Evolutionary conservation across 495 filamentous ascomycete genomes (phyloP).

Genomic region (Darksidea phi): DNA sequence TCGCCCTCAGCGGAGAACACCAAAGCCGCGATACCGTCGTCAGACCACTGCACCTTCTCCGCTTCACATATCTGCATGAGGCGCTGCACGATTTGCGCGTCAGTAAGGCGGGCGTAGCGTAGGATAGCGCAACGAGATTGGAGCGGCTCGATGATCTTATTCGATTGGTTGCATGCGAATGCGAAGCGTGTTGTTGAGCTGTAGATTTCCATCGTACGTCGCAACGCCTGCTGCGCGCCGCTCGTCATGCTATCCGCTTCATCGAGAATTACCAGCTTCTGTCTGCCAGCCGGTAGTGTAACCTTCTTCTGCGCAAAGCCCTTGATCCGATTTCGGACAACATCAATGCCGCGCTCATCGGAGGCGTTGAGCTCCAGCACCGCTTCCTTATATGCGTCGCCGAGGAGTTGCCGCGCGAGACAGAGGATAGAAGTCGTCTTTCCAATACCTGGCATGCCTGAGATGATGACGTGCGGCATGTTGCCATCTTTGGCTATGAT

Average conservation of each 20-base stretch:
- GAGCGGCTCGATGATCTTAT: constrained; percentile 98
- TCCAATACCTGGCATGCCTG: constrained; percentile 97
- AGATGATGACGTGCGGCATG: constrained; percentile 99
- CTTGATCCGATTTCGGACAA: constrained; percentile 98
- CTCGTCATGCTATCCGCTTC: constrained; percentile 97
- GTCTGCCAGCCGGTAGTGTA: constrained; percentile 82
- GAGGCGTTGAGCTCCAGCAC: constrained; percentile 94
- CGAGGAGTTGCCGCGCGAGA: constrained; percentile 86
- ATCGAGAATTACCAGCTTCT: constrained; percentile 96
- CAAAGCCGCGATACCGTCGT: constrained; percentile 91
- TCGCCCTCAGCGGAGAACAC: constrained; percentile 98
- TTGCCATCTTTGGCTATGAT: constrained; percentile 99
- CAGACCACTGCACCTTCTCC: constrained; percentile 72
- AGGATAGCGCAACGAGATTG: constrained; percentile 97
- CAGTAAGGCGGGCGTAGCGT: constrained; percentile 87
- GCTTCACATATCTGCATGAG: constrained; percentile 88
- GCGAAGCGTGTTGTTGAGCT: constrained; percentile 94
- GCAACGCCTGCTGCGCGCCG: constrained; percentile 91
- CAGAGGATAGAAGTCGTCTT: constrained; percentile 97
- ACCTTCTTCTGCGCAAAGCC: constrained; percentile 99
- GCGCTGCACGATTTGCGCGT: constrained; percentile 85
- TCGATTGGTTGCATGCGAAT: constrained; percentile 97
- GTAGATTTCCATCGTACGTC: constrained; percentile 99
- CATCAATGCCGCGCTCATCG: constrained; percentile 98
- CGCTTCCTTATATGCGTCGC: constrained; percentile 94